These are phyloP conservation scores for Chondrostereum purpureum DNA, from an alignment of 1,284 basidiomycete species.

Conservation along the genomic window DNA sequence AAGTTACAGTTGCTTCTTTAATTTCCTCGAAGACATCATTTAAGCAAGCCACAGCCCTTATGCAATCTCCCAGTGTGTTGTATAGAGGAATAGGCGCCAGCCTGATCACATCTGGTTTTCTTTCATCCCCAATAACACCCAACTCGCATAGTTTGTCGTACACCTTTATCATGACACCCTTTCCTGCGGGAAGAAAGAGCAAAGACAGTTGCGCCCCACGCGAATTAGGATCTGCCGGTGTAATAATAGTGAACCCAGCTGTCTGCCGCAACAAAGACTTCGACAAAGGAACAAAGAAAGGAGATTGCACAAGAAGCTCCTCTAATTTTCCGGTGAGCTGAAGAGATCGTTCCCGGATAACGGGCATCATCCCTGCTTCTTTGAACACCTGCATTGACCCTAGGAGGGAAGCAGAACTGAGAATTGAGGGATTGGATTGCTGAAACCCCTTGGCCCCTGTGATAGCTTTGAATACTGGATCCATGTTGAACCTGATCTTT, in stretches of 20 bases:
- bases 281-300: conserved; percentile 49
- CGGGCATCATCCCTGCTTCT: conserved; percentile 65
- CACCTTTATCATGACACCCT: conserved; percentile 67
- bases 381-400: conserved; percentile 81
- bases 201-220: conserved; percentile 86
- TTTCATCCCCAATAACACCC: conserved; percentile 87
- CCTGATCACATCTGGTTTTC: conserved; percentile 86
- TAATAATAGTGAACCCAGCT: conserved; percentile 81
- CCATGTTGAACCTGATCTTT: conserved; percentile 88
- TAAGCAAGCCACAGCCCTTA: conserved; percentile 56
- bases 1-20: conserved; percentile 1
- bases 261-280: conserved; percentile 28
- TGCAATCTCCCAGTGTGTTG: conserved; percentile 74
- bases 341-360: conserved; percentile 65
- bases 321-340: conserved; percentile 71
- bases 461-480: conserved; percentile 74
- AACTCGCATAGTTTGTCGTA: conserved; percentile 52
- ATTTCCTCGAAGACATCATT: conserved; percentile 44
- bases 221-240: conserved; percentile 57
- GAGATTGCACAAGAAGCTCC: conserved; percentile 50
- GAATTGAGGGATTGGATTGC: conserved; percentile 86
- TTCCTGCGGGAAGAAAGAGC: conserved; percentile 60
- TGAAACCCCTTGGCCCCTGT: conserved; percentile 92
- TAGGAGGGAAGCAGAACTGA: conserved; percentile 74
- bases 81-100: conserved; percentile 82